Evolutionary conservation across 208 protist species (phyloP).

Genomic region (Leishmania braziliensis): DNA sequence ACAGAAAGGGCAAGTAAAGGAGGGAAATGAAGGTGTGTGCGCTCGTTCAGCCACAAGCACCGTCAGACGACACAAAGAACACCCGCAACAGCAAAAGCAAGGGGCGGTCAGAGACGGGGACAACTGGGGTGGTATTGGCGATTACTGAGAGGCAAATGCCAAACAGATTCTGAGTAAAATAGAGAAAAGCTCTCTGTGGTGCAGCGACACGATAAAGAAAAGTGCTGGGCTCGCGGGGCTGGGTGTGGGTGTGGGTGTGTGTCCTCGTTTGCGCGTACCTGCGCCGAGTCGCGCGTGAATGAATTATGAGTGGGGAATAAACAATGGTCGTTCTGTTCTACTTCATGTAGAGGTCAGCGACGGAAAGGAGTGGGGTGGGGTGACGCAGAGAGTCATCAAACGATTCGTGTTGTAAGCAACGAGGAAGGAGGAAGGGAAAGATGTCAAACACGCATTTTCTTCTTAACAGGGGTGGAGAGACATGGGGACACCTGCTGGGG

Average conservation of each 20-base stretch:
- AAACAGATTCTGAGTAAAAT: background rate
- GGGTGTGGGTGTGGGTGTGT: background rate
- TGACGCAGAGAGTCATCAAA: background rate
- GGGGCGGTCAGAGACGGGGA: background rate
- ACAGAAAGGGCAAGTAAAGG: background rate
- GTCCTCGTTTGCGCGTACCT: background rate
- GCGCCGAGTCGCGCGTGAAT: background rate
- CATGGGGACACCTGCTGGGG: background rate
- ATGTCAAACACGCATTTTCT: background rate
- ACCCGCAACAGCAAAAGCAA: background rate
- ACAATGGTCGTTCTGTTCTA: background rate
- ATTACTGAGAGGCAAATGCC: background rate
- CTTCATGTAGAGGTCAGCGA: background rate
- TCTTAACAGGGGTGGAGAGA: background rate
- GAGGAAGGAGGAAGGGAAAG: background rate
- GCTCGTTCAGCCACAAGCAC: background rate
- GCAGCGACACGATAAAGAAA: background rate
- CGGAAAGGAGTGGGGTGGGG: background rate
- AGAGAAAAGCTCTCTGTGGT: background rate
- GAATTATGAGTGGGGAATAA: background rate
- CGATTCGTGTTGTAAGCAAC: background rate
- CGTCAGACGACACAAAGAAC: background rate
- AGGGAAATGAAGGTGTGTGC: background rate
- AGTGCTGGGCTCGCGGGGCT: background rate
- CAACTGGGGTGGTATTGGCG: background rate